Percentiles rank a stretch among this genome's conserved stretches.
Evolutionary conservation across 2,329 filamentous ascomycete species (phyloP).

Genomic region (Clonostachys rosea): DNA sequence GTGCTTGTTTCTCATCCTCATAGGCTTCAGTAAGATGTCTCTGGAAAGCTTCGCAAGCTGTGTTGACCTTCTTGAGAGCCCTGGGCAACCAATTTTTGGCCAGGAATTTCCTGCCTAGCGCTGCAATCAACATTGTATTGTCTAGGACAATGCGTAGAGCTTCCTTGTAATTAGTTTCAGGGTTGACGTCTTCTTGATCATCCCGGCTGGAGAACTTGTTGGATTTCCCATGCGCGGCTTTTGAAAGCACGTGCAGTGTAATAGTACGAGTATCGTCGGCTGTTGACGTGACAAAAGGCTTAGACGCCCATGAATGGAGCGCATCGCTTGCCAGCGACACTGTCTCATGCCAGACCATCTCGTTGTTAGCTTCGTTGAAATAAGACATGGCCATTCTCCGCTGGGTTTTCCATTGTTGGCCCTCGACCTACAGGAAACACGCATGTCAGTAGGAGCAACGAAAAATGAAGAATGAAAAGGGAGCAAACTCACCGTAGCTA

Average conservation of each 20-base stretch:
- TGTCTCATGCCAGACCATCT: conserved; percentile 6
- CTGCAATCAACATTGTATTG: conserved; percentile 16
- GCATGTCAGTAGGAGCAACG: neutral
- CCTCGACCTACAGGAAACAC: conserved; percentile 3
- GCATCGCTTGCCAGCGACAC: neutral
- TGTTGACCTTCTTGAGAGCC: conserved; percentile 3
- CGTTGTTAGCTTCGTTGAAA: conserved; percentile 6
- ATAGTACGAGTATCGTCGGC: conserved; percentile 17
- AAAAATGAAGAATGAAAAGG: neutral
- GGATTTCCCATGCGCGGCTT: conserved; percentile 2
- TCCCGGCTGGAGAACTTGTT: conserved; percentile 13
- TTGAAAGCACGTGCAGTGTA: conserved; percentile 2
- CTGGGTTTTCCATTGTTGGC: conserved; percentile 4
- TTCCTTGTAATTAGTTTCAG: neutral
- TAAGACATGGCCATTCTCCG: conserved; percentile 3
- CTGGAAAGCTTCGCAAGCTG: conserved; percentile 16
- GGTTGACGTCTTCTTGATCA: conserved; percentile 5
- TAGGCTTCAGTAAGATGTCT: conserved; percentile 18
- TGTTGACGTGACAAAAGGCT: neutral
- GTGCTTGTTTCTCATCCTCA: conserved; percentile 12
- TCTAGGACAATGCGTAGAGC: conserved; percentile 11
- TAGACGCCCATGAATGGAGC: neutral
- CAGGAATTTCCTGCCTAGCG: neutral
- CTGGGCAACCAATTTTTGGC: neutral
- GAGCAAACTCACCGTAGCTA: neutral